phyloP scores from a whole-genome alignment of 768 basidiomycete genomes.

The Hypholoma fasciculare region DNA sequence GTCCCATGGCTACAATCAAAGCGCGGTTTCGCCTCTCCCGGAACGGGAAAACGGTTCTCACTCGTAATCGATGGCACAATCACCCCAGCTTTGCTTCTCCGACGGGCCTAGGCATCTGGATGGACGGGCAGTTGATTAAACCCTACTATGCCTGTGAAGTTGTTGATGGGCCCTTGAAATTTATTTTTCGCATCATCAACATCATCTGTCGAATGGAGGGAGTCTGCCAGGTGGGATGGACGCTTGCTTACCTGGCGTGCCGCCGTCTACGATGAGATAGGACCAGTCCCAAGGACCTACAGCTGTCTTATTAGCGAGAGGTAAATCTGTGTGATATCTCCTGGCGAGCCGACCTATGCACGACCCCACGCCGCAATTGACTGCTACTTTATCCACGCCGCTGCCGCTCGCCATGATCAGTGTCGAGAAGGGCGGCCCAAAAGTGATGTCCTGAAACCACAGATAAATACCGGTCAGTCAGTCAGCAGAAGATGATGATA shows the following conservation, averaged over 20 bases:
- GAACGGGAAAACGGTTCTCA: background rate
- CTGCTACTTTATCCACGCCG: constrained; percentile 43
- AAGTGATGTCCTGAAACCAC: constrained; percentile 45
- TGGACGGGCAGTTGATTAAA: constrained; percentile 20
- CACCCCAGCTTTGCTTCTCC: background rate
- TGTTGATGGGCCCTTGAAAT: constrained; percentile 35
- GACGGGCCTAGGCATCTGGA: background rate
- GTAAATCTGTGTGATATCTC: background rate
- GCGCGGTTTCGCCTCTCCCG: background rate
- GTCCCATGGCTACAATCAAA: constrained; percentile 2
- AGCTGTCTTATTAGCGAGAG: background rate
- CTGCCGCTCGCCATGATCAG: constrained; percentile 37
- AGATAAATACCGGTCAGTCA: background rate
- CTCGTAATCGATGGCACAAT: background rate
- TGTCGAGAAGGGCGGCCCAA: constrained; percentile 38
- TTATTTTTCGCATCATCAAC: background rate
- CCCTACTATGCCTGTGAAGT: constrained; percentile 31
- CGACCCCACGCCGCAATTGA: constrained; percentile 55
- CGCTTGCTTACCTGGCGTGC: constrained; percentile 18
- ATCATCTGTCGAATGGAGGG: background rate
- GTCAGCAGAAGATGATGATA: background rate
- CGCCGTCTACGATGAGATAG: constrained; percentile 21
- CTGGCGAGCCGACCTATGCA: constrained; percentile 41
- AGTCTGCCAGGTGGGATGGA: background rate
- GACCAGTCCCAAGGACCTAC: constrained; percentile 29